Evolutionary conservation across 2,329 filamentous ascomycete genomes (phyloP), one percentile per base, ranked within the genome.

Genomic region (Tolypocladium pustulatum): DNA sequence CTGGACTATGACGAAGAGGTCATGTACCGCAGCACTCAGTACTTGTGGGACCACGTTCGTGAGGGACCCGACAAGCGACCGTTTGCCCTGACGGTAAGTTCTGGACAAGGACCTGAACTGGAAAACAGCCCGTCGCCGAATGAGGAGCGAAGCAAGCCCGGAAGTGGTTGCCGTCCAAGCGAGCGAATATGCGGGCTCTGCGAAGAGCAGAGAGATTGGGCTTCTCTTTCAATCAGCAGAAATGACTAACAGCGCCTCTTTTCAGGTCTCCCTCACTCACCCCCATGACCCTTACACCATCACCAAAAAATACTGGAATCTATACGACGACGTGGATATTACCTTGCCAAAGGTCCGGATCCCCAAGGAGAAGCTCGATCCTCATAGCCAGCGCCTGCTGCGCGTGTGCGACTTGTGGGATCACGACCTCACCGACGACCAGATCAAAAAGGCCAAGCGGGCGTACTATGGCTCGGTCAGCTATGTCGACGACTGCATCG

Each of bases 231-330:
- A 32, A n/a, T 9, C 27, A n/a, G 27, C 32, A 34, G 40, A 55
- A 12, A 52, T 56, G 3, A 27, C 46, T 52, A 25, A 55, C 40
- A 46, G 34, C 27, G 34, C 17, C 22, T 25, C 15, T 32, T n/a
- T 30, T 36, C 64, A 80, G 66, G 88, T 96, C 10, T 96, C 92
- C 30, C 85, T 97, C 66, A 97, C 92, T 8, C 92, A 97, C 72
- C 92, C 92, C 20, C 92, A 97, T 71, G 92, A 97, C 68, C 92
- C 92, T 0, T 97, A 97, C 74, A 93, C 91, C 59, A 97, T 97
- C 71, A 90, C 92, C 64, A 84, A 90, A 69, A 90, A 96, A 73
- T 96, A 90, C 75, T 97, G 92, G 92, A 90, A 96, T 69, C 72
- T 89, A 65, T 97, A 97, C 72, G 89, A 96, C 69, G 88, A 81